phyloP scores from a whole-genome alignment of 805 yeast species.

The Hanseniaspora guilliermondii region DNA sequence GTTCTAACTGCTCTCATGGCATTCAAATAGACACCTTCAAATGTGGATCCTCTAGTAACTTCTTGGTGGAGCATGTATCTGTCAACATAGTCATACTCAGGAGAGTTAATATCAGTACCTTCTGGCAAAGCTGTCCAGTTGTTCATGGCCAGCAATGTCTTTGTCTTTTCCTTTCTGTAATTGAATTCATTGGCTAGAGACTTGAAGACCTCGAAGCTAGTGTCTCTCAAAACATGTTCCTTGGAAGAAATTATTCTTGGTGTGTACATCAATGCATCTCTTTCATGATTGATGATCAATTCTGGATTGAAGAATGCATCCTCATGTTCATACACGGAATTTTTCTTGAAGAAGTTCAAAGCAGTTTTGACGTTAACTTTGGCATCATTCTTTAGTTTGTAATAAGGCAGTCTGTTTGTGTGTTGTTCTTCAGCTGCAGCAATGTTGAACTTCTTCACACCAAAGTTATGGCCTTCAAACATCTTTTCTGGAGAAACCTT shows the following conservation, averaged over 20 bases:
- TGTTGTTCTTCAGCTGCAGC: background rate
- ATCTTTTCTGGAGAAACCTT: background rate
- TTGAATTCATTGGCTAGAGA: constrained; percentile 4
- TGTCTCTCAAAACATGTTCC: constrained; percentile 13
- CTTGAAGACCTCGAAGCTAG: constrained; percentile 7
- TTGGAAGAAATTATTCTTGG: constrained; percentile 12
- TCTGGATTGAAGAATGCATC: constrained; percentile 8
- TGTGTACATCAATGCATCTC: background rate
- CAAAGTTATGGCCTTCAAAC: constrained; percentile 8
- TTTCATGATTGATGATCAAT: background rate
- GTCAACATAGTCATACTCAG: constrained; percentile 4
- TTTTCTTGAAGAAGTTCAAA: constrained; percentile 3
- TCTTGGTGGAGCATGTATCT: constrained; percentile 9
- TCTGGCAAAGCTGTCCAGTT: constrained; percentile 8
- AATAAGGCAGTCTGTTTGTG: constrained; percentile 4
- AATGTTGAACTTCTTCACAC: constrained; percentile 2
- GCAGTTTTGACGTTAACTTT: constrained; percentile 10
- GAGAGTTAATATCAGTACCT: background rate
- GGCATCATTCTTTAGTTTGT: constrained; percentile 3
- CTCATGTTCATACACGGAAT: constrained; percentile 1
- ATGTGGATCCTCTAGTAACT: background rate
- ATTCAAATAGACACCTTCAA: constrained; percentile 4
- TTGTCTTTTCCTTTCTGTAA: constrained; percentile 5
- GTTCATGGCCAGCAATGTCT: background rate
- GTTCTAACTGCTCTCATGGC: background rate